Conservation (phyloP, 108 stramenopile species). For the Cyclostephanos invisitatus region DNA sequence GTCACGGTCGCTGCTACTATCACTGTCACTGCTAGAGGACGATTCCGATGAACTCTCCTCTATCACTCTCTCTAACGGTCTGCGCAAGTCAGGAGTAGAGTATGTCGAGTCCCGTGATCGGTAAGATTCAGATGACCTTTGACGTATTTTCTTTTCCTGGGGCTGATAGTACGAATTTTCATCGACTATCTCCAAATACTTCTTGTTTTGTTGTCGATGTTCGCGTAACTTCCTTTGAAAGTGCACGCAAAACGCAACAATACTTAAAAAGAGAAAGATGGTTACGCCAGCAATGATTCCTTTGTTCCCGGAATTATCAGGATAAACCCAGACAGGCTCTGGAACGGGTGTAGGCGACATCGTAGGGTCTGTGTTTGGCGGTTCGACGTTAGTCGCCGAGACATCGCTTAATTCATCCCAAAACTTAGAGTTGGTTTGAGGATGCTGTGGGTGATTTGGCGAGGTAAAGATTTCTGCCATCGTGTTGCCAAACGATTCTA, state of each 20-base stretch:
- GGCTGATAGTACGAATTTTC: background rate
- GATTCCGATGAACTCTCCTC: slow-evolving; percentile 16
- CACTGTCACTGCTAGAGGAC: slow-evolving; percentile 28
- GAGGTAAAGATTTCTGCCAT: slow-evolving; percentile 47
- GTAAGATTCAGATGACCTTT: no score
- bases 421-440: slow-evolving; percentile 40
- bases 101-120: no score
- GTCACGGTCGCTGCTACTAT: slow-evolving; percentile 20
- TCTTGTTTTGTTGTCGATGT: slow-evolving; percentile 6
- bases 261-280: background rate
- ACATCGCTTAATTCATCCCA: slow-evolving; percentile 45
- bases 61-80: background rate
- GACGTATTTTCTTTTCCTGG: background rate
- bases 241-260: slow-evolving; percentile 9
- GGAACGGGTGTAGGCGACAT: slow-evolving; percentile 30
- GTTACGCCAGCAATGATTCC: slow-evolving; percentile 17
- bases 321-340: slow-evolving; percentile 39
- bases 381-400: slow-evolving; percentile 30
- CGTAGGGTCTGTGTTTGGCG: slow-evolving; percentile 21
- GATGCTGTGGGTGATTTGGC: slow-evolving; percentile 47
- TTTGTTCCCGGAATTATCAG: slow-evolving; percentile 14
- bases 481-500: slow-evolving; percentile 45
- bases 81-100: no score
- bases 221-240: slow-evolving; percentile 11
- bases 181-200: background rate